phyloP scores from a whole-genome alignment of 495 filamentous ascomycete species.

The Lophiotrema nucula region DNA sequence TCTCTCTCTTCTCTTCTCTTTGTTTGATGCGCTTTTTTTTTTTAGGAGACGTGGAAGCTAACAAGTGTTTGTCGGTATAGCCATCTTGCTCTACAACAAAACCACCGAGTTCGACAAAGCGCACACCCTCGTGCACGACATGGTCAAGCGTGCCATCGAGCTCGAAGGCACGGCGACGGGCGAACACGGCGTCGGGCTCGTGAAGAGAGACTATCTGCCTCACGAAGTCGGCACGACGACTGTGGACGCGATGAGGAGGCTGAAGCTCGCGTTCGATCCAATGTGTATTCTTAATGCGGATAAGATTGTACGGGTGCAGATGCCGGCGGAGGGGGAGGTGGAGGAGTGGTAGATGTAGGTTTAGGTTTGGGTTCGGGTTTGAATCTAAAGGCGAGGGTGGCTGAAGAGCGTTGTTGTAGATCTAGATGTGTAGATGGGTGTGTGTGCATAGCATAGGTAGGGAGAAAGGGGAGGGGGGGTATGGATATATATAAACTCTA shows the following conservation, averaged over 20 bases:
- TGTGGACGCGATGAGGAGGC: conserved; percentile 76
- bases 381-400: no score
- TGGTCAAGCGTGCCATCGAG: conserved; percentile 80
- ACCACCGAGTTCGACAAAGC: conserved; percentile 57
- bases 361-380: no score
- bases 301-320: conserved; percentile 63
- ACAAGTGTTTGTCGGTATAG: conserved; percentile 33
- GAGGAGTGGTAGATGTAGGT: conserved; percentile 48
- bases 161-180: conserved; percentile 83
- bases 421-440: no score
- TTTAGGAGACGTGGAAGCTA: no score
- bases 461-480: no score
- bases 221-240: conserved; percentile 70
- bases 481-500: no score
- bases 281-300: conserved; percentile 77
- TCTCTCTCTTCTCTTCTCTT: neutral
- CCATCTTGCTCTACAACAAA: conserved; percentile 71
- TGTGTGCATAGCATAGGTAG: no score
- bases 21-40: neutral
- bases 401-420: no score
- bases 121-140: conserved; percentile 71
- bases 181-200: conserved; percentile 77
- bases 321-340: conserved; percentile 41
- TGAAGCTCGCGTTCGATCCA: conserved; percentile 74
- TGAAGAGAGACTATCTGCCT: conserved; percentile 76